These are phyloP conservation scores for Puccinia hordei DNA, from an alignment of 1,284 basidiomycete genomes.

Conservation along the genomic window DNA sequence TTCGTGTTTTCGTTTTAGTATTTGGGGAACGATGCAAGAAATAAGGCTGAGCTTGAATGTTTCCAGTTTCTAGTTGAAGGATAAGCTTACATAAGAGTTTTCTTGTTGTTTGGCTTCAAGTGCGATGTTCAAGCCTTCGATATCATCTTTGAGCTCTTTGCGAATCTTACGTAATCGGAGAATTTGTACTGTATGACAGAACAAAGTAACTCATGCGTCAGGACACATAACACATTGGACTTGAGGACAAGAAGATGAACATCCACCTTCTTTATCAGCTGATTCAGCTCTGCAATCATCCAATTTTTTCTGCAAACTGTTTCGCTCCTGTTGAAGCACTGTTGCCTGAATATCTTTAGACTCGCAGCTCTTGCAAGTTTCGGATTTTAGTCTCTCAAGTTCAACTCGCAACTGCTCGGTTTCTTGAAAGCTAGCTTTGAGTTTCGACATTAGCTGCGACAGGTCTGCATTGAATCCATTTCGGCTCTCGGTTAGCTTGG, in stretches of 20 bases:
- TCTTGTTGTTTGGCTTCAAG: conserved; percentile 54
- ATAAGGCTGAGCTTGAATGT: not conserved
- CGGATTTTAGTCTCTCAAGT: not conserved
- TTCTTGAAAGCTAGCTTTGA: not conserved
- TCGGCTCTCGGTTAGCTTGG: conserved; percentile 1
- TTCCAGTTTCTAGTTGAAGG: not conserved
- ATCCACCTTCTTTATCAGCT: conserved; percentile 51
- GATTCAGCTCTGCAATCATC: conserved; percentile 51
- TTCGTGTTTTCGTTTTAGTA: not conserved
- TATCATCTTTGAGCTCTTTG: conserved; percentile 51
- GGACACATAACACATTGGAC: not conserved
- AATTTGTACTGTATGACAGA: conserved; percentile 43
- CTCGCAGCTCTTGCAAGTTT: conserved; percentile 11
- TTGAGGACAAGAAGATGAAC: not conserved
- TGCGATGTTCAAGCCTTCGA: conserved; percentile 53
- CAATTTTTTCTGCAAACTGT: conserved; percentile 29
- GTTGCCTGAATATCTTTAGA: not conserved
- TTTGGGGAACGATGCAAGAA: not conserved
- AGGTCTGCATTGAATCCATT: conserved; percentile 2
- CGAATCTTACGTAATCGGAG: conserved; percentile 42
- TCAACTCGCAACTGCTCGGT: not conserved
- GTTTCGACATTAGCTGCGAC: conserved; percentile 1
- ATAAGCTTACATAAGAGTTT: conserved; percentile 32
- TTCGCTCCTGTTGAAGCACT: not conserved
- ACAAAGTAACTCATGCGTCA: not conserved